Conservation (phyloP, 2,329 filamentous ascomycete genomes). For the Cladosporium oxysporum region DNA sequence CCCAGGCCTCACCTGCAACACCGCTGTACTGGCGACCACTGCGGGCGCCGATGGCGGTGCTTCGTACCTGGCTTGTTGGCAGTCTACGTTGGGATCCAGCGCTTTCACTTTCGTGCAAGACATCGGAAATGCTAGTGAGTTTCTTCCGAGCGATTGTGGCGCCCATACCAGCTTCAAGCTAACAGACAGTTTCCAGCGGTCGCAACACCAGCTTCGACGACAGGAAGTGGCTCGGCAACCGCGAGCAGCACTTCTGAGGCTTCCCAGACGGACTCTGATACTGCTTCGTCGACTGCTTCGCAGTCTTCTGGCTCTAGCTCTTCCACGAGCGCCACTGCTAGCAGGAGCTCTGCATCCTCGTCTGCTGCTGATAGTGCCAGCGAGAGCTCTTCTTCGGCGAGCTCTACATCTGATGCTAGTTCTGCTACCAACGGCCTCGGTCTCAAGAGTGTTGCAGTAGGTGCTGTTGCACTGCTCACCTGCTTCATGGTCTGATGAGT, state of each 20-base stretch:
- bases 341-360: not conserved
- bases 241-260: not conserved
- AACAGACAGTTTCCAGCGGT: not conserved
- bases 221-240: not conserved
- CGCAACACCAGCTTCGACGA: not conserved
- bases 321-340: not conserved
- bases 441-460: not conserved
- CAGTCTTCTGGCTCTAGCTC: not conserved
- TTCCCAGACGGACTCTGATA: not conserved
- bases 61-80: constrained; percentile 18
- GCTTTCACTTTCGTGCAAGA: constrained; percentile 14
- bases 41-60: not conserved
- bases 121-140: constrained; percentile 5
- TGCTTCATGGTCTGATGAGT: not conserved
- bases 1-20: constrained; percentile 11
- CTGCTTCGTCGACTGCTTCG: not conserved
- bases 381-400: not conserved
- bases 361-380: not conserved
- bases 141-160: no score
- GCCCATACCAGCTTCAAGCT: not conserved
- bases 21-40: constrained; percentile 1
- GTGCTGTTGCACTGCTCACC: not conserved
- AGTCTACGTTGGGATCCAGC: constrained; percentile 10
- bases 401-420: not conserved
- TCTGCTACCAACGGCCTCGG: not conserved